phyloP scores from a whole-genome alignment of 176 grass and related monocot species.

The Oryza brachyantha region DNA sequence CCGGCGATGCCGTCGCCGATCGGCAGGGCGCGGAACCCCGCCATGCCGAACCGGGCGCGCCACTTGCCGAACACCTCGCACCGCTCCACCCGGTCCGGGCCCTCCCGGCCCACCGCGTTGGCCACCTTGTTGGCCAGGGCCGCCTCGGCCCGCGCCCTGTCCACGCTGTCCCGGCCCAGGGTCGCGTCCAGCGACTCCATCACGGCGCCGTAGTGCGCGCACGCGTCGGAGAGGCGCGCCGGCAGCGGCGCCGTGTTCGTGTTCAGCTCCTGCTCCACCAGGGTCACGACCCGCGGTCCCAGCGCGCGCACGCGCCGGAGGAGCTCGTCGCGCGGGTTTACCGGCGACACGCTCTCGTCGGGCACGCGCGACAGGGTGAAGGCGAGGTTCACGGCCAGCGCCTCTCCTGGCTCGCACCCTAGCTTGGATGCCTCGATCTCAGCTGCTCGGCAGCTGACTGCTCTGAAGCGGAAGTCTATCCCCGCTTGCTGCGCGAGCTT shows the following conservation, averaged over 20 bases:
- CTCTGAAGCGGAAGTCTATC: constrained; percentile 46
- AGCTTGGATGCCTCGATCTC: constrained; percentile 55
- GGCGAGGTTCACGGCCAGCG: constrained; percentile 78
- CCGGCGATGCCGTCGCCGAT: constrained; percentile 36
- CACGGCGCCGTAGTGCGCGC: constrained; percentile 55
- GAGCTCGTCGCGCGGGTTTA: constrained; percentile 86
- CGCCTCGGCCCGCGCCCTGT: constrained; percentile 44
- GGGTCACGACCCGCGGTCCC: constrained; percentile 50
- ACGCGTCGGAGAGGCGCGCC: constrained; percentile 68
- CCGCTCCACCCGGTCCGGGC: constrained; percentile 68
- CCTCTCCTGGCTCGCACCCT: constrained; percentile 62
- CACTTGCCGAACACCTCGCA: constrained; percentile 91
- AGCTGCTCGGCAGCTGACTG: constrained; percentile 45
- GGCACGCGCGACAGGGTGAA: constrained; percentile 72
- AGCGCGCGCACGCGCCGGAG: constrained; percentile 81
- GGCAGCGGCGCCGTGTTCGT: constrained; percentile 73
- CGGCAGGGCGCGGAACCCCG: constrained; percentile 50
- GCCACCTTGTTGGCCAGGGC: constrained; percentile 57
- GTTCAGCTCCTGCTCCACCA: constrained; percentile 90
- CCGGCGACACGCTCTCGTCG: constrained; percentile 89
- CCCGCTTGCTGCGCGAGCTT: constrained; percentile 48
- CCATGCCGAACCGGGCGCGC: constrained; percentile 83
- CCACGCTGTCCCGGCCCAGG: constrained; percentile 26
- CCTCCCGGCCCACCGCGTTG: constrained; percentile 68
- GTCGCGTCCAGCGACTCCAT: constrained; percentile 65